Base-by-base conservation (phyloP, 2,329 filamentous ascomycete genomes). In the Ceratocystis lukuohia region DNA sequence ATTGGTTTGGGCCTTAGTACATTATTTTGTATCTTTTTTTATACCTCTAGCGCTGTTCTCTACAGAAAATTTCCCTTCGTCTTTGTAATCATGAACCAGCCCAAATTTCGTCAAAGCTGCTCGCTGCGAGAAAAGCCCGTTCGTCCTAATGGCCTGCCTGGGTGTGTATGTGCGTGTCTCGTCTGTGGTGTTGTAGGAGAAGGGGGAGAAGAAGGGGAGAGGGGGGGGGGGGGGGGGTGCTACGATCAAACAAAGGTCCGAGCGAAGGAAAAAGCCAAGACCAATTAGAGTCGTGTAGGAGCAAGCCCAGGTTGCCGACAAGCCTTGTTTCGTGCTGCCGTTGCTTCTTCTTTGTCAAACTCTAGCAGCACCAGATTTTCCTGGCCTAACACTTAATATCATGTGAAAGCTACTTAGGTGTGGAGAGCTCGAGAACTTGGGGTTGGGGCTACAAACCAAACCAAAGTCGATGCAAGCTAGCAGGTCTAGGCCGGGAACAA, bases 261-360 rank as follows among this genome's bases (percentile, higher is more conserved):
- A 57, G 53, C 53, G 22, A 57, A 30, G 53, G 37, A 41, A 57
- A 57, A 57, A 57, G 53, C 53, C 53, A 57, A 57, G 53, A 57
- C 53, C 20, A 57, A 57, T 57, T 57, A 57, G 53, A 57, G 22
- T 57, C 53, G 53, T 57, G 53, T 15, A 57, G 25, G 53, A 57
- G 28, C 53, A 57, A 57, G 53, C 22, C 53, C 30, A 57, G 53
- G 6, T 15, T 30, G 53, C 53, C 25, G 22, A 28, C 53, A 30
- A 33, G 22, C 30, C 53, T 57, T 57, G 53, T 57, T 57, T 57
- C 53, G 53, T 57, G n/a, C 15, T n/a, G 22, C 53, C 22, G 22
- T 30, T 15, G 25, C 53, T 30, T 28, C 22, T 15, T 30, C 53
- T 57, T 22, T 12, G 10, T 57, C 25, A 57, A 57, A 30, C 53